Evolutionary conservation across 805 yeast genomes (phyloP).

Genomic region (Wickerhamomyces sydowiorum): DNA sequence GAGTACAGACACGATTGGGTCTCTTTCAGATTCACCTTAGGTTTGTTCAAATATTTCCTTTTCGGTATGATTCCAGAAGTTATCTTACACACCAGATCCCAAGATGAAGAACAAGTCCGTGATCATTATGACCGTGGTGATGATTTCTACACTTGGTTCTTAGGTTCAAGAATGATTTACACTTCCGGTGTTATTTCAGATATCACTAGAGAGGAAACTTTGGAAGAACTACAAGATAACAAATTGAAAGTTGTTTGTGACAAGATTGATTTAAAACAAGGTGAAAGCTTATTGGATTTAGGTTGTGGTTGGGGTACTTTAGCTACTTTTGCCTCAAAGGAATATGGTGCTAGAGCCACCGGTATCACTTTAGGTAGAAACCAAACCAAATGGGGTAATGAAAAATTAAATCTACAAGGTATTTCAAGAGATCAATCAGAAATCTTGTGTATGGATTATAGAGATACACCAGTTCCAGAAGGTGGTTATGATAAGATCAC

Average conservation of each 20-base stretch:
- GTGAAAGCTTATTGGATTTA: slow-evolving; percentile 73
- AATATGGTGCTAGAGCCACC: slow-evolving; percentile 80
- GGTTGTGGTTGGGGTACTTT: slow-evolving; percentile 98
- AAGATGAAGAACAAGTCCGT: slow-evolving; percentile 94
- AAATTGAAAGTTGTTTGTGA: slow-evolving; percentile 84
- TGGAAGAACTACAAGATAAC: slow-evolving; percentile 83
- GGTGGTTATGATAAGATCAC: slow-evolving; percentile 78
- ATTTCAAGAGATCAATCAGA: slow-evolving; percentile 62
- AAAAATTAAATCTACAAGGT: slow-evolving; percentile 61
- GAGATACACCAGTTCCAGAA: slow-evolving; percentile 78
- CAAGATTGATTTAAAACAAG: slow-evolving; percentile 67
- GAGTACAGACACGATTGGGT: slow-evolving; percentile 94
- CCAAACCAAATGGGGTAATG: slow-evolving; percentile 88
- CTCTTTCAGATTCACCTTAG: slow-evolving; percentile 67
- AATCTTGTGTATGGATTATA: slow-evolving; percentile 80
- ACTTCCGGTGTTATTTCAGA: slow-evolving; percentile 82
- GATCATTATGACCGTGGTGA: slow-evolving; percentile 96
- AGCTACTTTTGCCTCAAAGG: slow-evolving; percentile 75
- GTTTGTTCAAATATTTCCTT: slow-evolving; percentile 73
- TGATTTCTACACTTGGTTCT: slow-evolving; percentile 89
- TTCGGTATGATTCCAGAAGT: slow-evolving; percentile 92
- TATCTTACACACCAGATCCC: slow-evolving; percentile 84
- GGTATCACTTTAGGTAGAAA: slow-evolving; percentile 88
- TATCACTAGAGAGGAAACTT: slow-evolving; percentile 62
- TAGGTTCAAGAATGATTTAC: slow-evolving; percentile 92